Percentiles rank a stretch among this genome's conserved stretches.
phyloP scores from a whole-genome alignment of 1,284 basidiomycete species.

The Heliocybe sulcata region DNA sequence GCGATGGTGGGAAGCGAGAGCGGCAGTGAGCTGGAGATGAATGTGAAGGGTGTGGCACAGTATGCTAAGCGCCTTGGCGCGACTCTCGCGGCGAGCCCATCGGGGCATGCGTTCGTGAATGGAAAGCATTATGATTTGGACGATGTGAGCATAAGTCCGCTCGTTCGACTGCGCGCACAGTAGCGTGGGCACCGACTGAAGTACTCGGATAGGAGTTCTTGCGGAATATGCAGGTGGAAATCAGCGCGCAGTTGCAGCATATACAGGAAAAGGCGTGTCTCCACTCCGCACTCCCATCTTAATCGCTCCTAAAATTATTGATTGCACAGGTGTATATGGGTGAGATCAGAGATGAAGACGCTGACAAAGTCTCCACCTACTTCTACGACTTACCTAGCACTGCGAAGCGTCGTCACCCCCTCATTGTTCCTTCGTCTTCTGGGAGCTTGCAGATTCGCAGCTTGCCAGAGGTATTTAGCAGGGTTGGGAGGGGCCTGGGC shows the following conservation, averaged over 20 bases:
- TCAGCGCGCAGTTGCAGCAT: slow-evolving; percentile 54
- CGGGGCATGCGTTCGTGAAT: slow-evolving; percentile 79
- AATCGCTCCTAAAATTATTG: slow-evolving; percentile 5
- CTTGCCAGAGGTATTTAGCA: slow-evolving; percentile 40
- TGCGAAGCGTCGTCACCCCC: slow-evolving; percentile 59
- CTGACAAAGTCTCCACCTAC: slow-evolving; percentile 53
- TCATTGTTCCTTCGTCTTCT: slow-evolving; percentile 47
- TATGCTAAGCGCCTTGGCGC: slow-evolving; percentile 53
- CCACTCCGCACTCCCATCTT: neutral
- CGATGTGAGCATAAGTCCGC: slow-evolving; percentile 45
- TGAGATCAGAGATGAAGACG: slow-evolving; percentile 49
- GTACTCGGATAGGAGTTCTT: slow-evolving; percentile 50
- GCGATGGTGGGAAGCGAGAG: slow-evolving; percentile 29
- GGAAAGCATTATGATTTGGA: slow-evolving; percentile 72
- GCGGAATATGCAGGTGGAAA: slow-evolving; percentile 55
- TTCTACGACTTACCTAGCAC: slow-evolving; percentile 88
- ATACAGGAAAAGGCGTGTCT: slow-evolving; percentile 61
- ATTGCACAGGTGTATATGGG: slow-evolving; percentile 54
- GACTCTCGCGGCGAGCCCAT: slow-evolving; percentile 25
- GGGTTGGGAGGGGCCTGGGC: slow-evolving; percentile 24
- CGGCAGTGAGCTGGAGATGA: slow-evolving; percentile 16
- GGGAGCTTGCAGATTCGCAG: slow-evolving; percentile 43
- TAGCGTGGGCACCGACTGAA: neutral
- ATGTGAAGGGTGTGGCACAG: slow-evolving; percentile 32
- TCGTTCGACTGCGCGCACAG: neutral